Evolutionary conservation across 148 eudicot species (phyloP).

Genomic region (Persicaria tinctoria): DNA sequence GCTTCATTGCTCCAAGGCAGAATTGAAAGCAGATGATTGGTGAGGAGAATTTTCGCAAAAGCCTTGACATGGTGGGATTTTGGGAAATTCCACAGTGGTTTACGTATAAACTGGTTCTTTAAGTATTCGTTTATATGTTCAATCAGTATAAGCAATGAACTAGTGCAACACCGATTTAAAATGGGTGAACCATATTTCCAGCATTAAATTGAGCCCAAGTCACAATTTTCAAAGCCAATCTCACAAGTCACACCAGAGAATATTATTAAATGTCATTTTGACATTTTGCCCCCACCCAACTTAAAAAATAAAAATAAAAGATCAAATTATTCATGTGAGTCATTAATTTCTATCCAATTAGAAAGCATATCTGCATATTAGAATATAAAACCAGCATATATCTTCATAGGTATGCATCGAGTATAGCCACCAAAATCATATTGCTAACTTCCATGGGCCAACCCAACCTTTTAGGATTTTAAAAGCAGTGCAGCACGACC

Average conservation of each 20-base stretch:
- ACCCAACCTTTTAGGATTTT: not conserved
- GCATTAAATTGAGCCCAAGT: not conserved
- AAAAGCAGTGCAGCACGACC: not conserved
- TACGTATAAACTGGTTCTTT: not conserved
- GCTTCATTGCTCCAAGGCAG: not conserved
- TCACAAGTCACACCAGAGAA: not conserved
- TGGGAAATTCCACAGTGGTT: not conserved
- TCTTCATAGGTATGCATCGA: not conserved
- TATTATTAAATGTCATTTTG: not conserved
- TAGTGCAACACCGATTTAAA: not conserved
- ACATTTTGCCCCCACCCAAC: not conserved
- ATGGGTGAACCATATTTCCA: not conserved
- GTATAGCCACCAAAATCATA: not conserved
- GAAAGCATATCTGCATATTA: not conserved
- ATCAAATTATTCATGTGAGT: not conserved
- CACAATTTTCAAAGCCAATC: not conserved
- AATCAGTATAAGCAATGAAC: not conserved
- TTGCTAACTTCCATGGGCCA: not conserved
- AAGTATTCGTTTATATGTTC: not conserved
- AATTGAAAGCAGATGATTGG: not conserved
- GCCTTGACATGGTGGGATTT: not conserved
- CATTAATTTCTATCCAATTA: not conserved
- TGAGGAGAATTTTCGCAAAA: not conserved
- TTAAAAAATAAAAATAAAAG: not conserved
- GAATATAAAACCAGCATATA: not conserved